Evolutionary conservation across 495 filamentous ascomycete species (phyloP).

Genomic region (Coniosporium apollinis): DNA sequence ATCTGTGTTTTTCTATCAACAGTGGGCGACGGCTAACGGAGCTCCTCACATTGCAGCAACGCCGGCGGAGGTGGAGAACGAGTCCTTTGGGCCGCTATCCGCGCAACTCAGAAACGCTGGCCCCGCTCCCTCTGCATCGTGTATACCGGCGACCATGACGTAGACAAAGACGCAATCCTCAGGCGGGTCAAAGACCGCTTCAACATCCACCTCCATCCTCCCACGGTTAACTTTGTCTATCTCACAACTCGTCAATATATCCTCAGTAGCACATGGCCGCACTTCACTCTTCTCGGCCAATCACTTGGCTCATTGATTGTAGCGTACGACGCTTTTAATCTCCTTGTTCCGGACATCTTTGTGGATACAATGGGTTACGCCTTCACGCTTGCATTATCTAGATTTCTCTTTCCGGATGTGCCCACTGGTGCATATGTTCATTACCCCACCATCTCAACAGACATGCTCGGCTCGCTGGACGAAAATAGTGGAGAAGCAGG

Average conservation of each 20-base stretch:
- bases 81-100: slow-evolving; percentile 90
- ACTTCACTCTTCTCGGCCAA: slow-evolving; percentile 88
- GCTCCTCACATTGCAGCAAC: slow-evolving; percentile 38
- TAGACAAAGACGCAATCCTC: slow-evolving; percentile 61
- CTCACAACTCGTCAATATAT: slow-evolving; percentile 75
- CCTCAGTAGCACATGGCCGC: slow-evolving; percentile 67
- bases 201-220: slow-evolving; percentile 75
- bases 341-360: slow-evolving; percentile 84
- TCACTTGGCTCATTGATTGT: slow-evolving; percentile 72
- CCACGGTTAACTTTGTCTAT: slow-evolving; percentile 76
- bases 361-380: slow-evolving; percentile 98
- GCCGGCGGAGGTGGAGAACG: slow-evolving; percentile 91
- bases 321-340: slow-evolving; percentile 82
- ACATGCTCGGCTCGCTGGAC: slow-evolving; percentile 81
- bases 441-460: slow-evolving; percentile 95
- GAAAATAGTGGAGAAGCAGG: slow-evolving; percentile 36
- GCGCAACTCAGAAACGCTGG: slow-evolving; percentile 78
- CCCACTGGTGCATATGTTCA: slow-evolving; percentile 91
- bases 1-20: not conserved
- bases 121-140: slow-evolving; percentile 76
- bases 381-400: slow-evolving; percentile 68
- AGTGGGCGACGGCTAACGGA: not conserved
- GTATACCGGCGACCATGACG: slow-evolving; percentile 88
- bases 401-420: slow-evolving; percentile 62
- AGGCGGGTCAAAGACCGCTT: slow-evolving; percentile 70